Conservation (phyloP, 495 filamentous ascomycete species). For the Neurospora sublineolata region DNA sequence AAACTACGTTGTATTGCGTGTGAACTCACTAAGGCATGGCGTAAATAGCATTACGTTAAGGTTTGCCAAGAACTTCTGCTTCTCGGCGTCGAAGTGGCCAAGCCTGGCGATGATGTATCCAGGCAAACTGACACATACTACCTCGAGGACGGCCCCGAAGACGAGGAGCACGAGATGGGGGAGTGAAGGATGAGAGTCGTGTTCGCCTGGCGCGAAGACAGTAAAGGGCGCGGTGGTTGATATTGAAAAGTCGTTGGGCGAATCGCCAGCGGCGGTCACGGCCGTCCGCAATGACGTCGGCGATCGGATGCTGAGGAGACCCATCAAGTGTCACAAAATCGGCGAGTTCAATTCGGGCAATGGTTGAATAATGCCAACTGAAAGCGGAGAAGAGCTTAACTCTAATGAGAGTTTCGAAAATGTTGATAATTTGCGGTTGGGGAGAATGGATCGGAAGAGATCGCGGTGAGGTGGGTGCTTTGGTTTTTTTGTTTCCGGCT, state of each 20-base stretch:
- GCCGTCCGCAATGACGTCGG: slow-evolving; percentile 54
- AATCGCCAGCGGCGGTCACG: slow-evolving; percentile 22
- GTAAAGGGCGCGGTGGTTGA: slow-evolving; percentile 16
- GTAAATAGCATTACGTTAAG: slow-evolving; percentile 91
- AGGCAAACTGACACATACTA: slow-evolving; percentile 86
- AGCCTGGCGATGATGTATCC: slow-evolving; percentile 86
- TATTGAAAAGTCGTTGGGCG: slow-evolving; percentile 8
- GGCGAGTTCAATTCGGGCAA: background rate
- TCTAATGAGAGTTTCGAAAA: background rate
- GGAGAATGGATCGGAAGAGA: background rate
- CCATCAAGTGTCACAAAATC: slow-evolving; percentile 18
- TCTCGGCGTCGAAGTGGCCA: slow-evolving; percentile 87
- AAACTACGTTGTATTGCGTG: background rate
- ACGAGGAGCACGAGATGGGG: slow-evolving; percentile 72
- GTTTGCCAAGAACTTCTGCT: slow-evolving; percentile 92
- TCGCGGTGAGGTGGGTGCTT: background rate
- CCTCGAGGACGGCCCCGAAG: slow-evolving; percentile 92
- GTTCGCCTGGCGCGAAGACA: slow-evolving; percentile 21
- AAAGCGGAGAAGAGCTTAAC: background rate
- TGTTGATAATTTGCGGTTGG: background rate
- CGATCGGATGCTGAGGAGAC: slow-evolving; percentile 34
- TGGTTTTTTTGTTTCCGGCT: background rate
- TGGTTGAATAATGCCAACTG: background rate
- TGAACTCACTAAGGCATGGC: slow-evolving; percentile 76
- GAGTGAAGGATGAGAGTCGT: slow-evolving; percentile 49